Evolutionary conservation across 345 rosid species (phyloP).

Genomic region (Corchorus capsularis): DNA sequence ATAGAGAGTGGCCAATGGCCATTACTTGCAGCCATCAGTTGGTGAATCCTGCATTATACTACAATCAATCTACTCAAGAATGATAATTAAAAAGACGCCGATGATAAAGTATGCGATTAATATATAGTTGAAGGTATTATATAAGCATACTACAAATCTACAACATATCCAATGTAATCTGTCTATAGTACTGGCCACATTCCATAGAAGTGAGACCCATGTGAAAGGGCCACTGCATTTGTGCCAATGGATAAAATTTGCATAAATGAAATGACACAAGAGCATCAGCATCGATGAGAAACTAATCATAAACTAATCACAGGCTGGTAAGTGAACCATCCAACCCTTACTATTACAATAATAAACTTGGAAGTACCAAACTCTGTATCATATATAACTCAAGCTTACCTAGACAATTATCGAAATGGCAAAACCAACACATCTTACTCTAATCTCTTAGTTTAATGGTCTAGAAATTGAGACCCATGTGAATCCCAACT

Average conservation of each 20-base stretch:
- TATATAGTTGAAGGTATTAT: background rate
- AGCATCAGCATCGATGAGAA: background rate
- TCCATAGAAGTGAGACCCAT: background rate
- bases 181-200: background rate
- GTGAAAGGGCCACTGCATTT: background rate
- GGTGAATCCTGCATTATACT: too few species aligned
- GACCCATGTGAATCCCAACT: background rate
- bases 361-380: background rate
- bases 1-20: too few species aligned
- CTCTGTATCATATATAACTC: background rate
- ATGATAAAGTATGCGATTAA: background rate
- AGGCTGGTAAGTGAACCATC: background rate
- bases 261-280: background rate
- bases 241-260: background rate
- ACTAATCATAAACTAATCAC: background rate
- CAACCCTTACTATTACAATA: background rate
- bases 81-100: background rate
- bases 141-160: background rate
- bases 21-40: too few species aligned
- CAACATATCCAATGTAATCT: background rate
- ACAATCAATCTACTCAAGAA: too few species aligned
- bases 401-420: background rate
- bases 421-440: background rate
- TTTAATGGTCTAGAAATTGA: background rate
- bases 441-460: background rate